These are phyloP conservation scores for Cladosporium phlei DNA, from an alignment of 2,329 filamentous ascomycete species.

Conservation along the genomic window DNA sequence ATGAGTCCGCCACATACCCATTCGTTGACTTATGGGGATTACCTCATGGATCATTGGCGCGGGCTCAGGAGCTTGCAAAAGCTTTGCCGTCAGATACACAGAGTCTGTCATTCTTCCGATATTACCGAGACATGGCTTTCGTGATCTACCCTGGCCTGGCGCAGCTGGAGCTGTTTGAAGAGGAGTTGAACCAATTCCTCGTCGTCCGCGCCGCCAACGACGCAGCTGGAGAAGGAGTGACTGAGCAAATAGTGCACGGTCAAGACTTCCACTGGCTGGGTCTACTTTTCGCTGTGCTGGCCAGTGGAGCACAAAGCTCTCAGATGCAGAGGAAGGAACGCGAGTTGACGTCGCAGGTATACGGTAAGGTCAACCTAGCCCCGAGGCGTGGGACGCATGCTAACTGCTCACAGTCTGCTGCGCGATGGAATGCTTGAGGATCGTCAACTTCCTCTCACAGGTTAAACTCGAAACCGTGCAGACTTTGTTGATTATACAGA, in stretches of 20 bases:
- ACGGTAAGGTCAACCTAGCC: conserved; percentile 39
- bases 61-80: conserved; percentile 55
- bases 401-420: conserved; percentile 51
- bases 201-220: conserved; percentile 45
- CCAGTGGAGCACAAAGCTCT: conserved; percentile 58
- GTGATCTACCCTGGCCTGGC: conserved; percentile 59
- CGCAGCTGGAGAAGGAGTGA: conserved; percentile 41
- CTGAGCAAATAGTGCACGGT: conserved; percentile 53
- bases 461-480: conserved; percentile 59
- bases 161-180: conserved; percentile 52
- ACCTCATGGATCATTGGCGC: conserved; percentile 54
- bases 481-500: conserved; percentile 57
- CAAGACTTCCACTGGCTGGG: conserved; percentile 56
- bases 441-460: conserved; percentile 60
- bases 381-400: conserved; percentile 11
- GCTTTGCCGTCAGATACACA: conserved; percentile 56
- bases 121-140: conserved; percentile 55
- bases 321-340: conserved; percentile 54
- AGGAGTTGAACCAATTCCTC: conserved; percentile 50
- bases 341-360: conserved; percentile 60
- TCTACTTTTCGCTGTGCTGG: conserved; percentile 58
- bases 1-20: conserved; percentile 60
- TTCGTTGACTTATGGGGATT: conserved; percentile 61
- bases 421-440: conserved; percentile 59
- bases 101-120: conserved; percentile 54